Evolutionary conservation across 306 rosid species (phyloP).

Genomic region (Prinsepia uniflora): DNA sequence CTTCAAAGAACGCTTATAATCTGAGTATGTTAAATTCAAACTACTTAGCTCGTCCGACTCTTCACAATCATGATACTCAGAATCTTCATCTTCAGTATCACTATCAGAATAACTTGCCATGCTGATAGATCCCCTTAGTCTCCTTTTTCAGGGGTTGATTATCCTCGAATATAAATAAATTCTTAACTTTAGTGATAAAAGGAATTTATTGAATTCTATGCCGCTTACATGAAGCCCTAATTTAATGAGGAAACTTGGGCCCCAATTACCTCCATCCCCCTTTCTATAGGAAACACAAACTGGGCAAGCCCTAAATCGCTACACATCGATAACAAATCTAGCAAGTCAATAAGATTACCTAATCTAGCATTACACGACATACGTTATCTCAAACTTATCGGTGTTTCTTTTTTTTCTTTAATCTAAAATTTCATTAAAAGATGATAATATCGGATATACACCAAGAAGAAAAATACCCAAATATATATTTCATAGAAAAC

Average conservation of each 20-base stretch:
- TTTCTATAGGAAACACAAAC: background rate
- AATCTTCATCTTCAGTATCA: background rate
- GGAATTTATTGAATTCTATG: background rate
- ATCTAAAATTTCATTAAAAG: background rate
- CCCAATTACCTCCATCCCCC: background rate
- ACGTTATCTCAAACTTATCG: background rate
- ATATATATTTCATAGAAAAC: background rate
- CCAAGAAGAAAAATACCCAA: background rate
- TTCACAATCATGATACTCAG: background rate
- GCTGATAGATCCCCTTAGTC: background rate
- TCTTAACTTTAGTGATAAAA: background rate
- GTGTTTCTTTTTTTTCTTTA: background rate
- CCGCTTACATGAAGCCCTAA: background rate
- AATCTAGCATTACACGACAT: background rate
- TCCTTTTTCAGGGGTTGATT: background rate
- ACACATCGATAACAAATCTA: background rate
- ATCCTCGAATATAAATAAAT: background rate
- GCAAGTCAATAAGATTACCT: slow-evolving; percentile 1
- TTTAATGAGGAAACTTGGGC: background rate
- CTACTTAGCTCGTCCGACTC: background rate
- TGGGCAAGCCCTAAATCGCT: background rate
- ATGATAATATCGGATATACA: background rate
- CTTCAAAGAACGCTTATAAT: background rate
- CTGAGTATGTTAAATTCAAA: background rate
- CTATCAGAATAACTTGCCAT: slow-evolving; percentile 5